phyloP scores from a whole-genome alignment of 225 moss, liverwort and hornwort species.

The Physcomitrellopsis africana region DNA sequence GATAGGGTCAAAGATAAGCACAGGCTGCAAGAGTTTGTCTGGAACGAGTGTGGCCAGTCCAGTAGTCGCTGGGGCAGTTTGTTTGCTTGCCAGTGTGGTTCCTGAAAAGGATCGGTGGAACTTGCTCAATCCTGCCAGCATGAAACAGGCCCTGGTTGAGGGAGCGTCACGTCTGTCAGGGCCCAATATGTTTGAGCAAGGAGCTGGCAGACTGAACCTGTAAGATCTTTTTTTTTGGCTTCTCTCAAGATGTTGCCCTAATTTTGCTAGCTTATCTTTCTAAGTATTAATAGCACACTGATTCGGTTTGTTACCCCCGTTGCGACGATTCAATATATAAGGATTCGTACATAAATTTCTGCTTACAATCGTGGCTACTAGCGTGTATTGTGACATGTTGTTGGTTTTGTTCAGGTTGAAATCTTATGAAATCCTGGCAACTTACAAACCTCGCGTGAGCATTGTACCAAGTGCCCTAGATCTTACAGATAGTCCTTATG shows the following conservation, averaged over 20 bases:
- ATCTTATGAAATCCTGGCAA: constrained; percentile 77
- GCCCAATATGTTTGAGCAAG: constrained; percentile 98
- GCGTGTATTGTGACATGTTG: constrained; percentile 20
- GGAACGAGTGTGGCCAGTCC: constrained; percentile 99
- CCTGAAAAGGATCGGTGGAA: constrained; percentile 83
- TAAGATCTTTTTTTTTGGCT: constrained; percentile 42
- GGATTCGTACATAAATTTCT: background rate
- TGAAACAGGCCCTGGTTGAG: constrained; percentile 98
- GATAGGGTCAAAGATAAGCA: constrained; percentile 86
- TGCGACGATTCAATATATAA: too few species aligned
- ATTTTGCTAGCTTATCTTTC: background rate
- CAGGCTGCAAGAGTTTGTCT: constrained; percentile 95
- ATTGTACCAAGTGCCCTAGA: constrained; percentile 76
- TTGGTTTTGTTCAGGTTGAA: constrained; percentile 67
- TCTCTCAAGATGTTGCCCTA: constrained; percentile 9
- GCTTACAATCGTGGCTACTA: background rate
- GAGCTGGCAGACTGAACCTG: constrained; percentile 93
- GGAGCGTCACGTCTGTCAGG: constrained; percentile 84
- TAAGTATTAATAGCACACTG: too few species aligned
- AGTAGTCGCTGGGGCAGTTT: constrained; percentile 94
- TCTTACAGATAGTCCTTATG: constrained; percentile 84
- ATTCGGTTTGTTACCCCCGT: too few species aligned
- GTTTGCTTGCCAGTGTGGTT: constrained; percentile 91
- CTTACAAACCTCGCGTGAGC: constrained; percentile 82
- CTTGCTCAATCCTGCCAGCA: constrained; percentile 91